Conservation (phyloP, 2,329 filamentous ascomycete genomes). For the Penicillium thymicola region DNA sequence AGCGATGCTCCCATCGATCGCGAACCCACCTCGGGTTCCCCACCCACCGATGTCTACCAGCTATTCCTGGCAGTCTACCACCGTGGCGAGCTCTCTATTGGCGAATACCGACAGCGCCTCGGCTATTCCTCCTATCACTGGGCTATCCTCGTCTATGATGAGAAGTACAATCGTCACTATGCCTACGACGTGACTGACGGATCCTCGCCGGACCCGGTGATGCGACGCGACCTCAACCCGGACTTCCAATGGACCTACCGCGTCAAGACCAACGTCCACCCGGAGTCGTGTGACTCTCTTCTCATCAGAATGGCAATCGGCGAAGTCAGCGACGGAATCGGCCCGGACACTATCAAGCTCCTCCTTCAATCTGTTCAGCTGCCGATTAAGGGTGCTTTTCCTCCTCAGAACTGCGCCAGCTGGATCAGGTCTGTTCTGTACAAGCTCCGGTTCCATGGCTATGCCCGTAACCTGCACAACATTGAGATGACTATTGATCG, state of each 20-base stretch:
- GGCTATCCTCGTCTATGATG: neutral
- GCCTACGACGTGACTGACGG: conserved; percentile 8
- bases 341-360: neutral
- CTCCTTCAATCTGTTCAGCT: neutral
- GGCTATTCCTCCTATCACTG: conserved; percentile 8
- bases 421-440: neutral
- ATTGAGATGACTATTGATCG: neutral
- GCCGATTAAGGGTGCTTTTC: neutral
- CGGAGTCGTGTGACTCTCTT: neutral
- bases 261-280: neutral
- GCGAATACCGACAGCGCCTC: neutral
- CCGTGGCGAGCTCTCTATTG: conserved; percentile 3
- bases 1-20: neutral
- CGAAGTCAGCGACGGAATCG: neutral
- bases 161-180: neutral
- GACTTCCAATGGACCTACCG: conserved; percentile 6
- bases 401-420: neutral
- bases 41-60: neutral
- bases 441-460: neutral
- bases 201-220: neutral
- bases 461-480: neutral
- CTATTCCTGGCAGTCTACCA: conserved; percentile 3
- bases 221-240: neutral
- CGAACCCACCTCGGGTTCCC: too few relatives aligned
- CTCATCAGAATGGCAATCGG: conserved; percentile 3